Percentiles rank a stretch among this genome's conserved stretches.
Conservation (phyloP, 352 stramenopile genomes). For the Pythium folliculosum region DNA sequence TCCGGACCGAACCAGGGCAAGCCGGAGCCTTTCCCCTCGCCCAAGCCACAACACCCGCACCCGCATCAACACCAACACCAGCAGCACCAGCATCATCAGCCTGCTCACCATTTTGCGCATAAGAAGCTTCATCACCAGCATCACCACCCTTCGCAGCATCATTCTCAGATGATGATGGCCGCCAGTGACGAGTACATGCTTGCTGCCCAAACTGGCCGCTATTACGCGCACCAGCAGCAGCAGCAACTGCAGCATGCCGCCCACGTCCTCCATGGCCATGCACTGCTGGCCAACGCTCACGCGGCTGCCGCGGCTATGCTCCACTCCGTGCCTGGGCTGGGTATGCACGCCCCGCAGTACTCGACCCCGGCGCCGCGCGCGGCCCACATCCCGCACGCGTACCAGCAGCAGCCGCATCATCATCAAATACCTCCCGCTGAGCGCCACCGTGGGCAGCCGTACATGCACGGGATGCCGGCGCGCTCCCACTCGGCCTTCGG, state of each 20-base stretch:
- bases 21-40: constrained; percentile 64
- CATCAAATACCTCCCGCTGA: neutral
- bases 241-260: constrained; percentile 12
- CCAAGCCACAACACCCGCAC: constrained; percentile 40
- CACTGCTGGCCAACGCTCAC: constrained; percentile 28
- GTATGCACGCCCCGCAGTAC: constrained; percentile 15
- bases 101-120: constrained; percentile 3
- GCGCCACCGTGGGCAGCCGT: constrained; percentile 12
- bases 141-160: constrained; percentile 8
- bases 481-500: constrained; percentile 7
- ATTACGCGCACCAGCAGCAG: constrained; percentile 25
- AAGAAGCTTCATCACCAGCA: constrained; percentile 21
- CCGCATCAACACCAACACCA: constrained; percentile 18
- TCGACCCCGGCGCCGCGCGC: neutral
- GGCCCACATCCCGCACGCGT: constrained; percentile 6
- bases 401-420: constrained; percentile 3
- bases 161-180: constrained; percentile 14
- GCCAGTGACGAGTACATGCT: constrained; percentile 23
- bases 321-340: constrained; percentile 23
- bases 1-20: constrained; percentile 64
- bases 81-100: constrained; percentile 20
- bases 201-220: constrained; percentile 2
- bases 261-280: constrained; percentile 22
- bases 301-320: constrained; percentile 29
- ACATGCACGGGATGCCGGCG: constrained; percentile 3